Conservation (phyloP, 306 rosid genomes). For the Begonia peltatifolia region DNA sequence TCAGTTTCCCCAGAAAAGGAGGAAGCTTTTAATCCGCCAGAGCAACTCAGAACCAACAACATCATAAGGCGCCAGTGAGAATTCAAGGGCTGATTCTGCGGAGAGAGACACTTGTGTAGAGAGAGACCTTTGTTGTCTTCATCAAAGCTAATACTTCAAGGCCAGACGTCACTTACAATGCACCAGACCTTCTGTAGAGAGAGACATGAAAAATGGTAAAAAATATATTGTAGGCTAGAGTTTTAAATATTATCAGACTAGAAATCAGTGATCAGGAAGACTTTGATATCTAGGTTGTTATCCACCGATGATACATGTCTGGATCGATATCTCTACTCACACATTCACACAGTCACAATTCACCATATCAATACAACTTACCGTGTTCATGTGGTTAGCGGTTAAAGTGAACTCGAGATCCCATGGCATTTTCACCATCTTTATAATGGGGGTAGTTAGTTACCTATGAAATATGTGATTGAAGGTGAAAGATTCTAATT, state of each 20-base stretch:
- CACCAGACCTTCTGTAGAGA: constrained; percentile 45
- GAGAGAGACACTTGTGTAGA: too few relatives aligned
- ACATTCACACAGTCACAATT: background rate
- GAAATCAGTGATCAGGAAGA: background rate
- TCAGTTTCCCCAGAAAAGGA: too few relatives aligned
- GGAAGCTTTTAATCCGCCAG: too few relatives aligned
- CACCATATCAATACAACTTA: constrained; percentile 25
- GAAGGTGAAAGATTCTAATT: background rate
- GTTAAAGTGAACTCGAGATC: constrained; percentile 58
- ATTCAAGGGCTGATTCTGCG: too few relatives aligned
- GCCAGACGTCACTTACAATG: constrained; percentile 64
- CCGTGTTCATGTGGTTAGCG: constrained; percentile 83
- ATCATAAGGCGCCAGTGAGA: too few relatives aligned
- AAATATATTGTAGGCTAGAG: background rate
- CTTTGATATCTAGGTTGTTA: background rate
- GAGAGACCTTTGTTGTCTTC: constrained; percentile 89
- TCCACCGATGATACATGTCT: background rate
- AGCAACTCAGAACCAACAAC: too few relatives aligned
- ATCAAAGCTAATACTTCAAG: constrained; percentile 63
- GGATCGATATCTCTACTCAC: background rate
- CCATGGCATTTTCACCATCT: constrained; percentile 91
- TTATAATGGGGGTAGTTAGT: constrained; percentile 54
- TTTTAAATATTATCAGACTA: too few relatives aligned
- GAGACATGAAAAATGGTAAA: constrained; percentile 2
- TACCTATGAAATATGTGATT: constrained; percentile 34